These are phyloP conservation scores for Malassezia arunalokei DNA, from an alignment of 1,284 basidiomycete species.

Conservation along the genomic window DNA sequence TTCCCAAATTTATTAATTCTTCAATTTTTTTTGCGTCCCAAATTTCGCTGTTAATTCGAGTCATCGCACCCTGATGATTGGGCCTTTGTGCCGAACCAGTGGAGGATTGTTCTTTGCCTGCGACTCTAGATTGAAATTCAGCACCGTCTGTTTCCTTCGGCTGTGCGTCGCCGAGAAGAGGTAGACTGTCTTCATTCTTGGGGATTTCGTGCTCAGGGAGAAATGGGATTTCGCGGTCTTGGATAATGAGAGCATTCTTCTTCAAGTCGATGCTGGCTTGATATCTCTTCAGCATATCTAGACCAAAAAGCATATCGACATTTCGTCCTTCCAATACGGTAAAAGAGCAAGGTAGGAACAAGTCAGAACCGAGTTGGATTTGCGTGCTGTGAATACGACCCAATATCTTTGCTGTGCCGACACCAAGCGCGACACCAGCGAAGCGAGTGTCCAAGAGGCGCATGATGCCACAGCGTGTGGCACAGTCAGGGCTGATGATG, in stretches of 20 bases:
- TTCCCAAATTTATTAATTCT: conserved; percentile 4
- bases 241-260: conserved; percentile 74
- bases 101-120: conserved; percentile 24
- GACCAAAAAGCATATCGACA: conserved; percentile 83
- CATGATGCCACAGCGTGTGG: conserved; percentile 88
- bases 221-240: conserved; percentile 73
- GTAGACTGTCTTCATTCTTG: conserved; percentile 38
- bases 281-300: conserved; percentile 97
- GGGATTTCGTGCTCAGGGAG: conserved; percentile 88
- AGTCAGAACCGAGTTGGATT: conserved; percentile 64
- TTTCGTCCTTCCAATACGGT: conserved; percentile 87
- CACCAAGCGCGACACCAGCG: conserved; percentile 80
- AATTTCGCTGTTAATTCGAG: neutral
- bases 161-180: neutral
- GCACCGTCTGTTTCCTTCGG: neutral
- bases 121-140: neutral
- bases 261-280: conserved; percentile 88
- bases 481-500: conserved; percentile 85
- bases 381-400: conserved; percentile 88
- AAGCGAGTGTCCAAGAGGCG: conserved; percentile 78
- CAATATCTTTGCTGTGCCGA: conserved; percentile 86
- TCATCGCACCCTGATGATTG: neutral
- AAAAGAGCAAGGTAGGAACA: conserved; percentile 79
- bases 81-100: too few species aligned
- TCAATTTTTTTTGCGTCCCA: neutral